These are phyloP conservation scores for Phytophthora boehmeriae DNA, from an alignment of 352 stramenopile genomes.

Conservation along the genomic window DNA sequence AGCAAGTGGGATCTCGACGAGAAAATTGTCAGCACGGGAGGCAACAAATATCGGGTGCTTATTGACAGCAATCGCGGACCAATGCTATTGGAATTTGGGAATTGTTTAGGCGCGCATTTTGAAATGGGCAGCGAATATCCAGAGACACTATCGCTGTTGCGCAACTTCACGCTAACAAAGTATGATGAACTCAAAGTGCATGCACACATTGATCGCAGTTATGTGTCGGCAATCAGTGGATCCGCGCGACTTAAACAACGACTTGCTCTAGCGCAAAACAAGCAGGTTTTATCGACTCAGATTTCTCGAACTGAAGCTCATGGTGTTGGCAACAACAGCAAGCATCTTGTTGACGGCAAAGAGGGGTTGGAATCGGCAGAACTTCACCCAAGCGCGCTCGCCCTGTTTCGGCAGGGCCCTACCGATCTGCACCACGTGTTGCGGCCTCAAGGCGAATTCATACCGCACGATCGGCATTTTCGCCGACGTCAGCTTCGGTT, in stretches of 20 bases:
- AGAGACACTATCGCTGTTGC: slow-evolving; percentile 49
- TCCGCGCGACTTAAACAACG: slow-evolving; percentile 55
- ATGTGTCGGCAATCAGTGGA: slow-evolving; percentile 68
- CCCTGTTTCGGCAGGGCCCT: slow-evolving; percentile 64
- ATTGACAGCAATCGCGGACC: slow-evolving; percentile 76
- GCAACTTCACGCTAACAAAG: slow-evolving; percentile 67
- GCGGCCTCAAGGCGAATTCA: slow-evolving; percentile 43
- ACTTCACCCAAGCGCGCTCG: slow-evolving; percentile 72
- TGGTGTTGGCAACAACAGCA: slow-evolving; percentile 10
- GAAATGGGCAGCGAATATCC: slow-evolving; percentile 58
- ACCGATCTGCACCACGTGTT: slow-evolving; percentile 43
- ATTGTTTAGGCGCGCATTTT: slow-evolving; percentile 78
- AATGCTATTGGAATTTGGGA: slow-evolving; percentile 85
- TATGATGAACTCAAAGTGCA: slow-evolving; percentile 67
- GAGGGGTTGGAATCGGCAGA: slow-evolving; percentile 39
- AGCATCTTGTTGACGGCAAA: slow-evolving; percentile 24
- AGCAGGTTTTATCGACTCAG: slow-evolving; percentile 27
- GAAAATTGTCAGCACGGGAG: slow-evolving; percentile 67
- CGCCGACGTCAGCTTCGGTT: slow-evolving; percentile 23
- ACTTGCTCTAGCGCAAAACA: slow-evolving; percentile 54
- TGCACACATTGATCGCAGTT: slow-evolving; percentile 78
- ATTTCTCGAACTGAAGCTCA: slow-evolving; percentile 12
- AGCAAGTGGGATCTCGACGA: slow-evolving; percentile 86
- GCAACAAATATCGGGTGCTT: slow-evolving; percentile 81
- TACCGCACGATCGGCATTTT: slow-evolving; percentile 61